A percentile compares a stretch with the other conserved stretches of the same genome.
Conservation (phyloP, 768 basidiomycete species). For the Coprinellus micaceus region DNA sequence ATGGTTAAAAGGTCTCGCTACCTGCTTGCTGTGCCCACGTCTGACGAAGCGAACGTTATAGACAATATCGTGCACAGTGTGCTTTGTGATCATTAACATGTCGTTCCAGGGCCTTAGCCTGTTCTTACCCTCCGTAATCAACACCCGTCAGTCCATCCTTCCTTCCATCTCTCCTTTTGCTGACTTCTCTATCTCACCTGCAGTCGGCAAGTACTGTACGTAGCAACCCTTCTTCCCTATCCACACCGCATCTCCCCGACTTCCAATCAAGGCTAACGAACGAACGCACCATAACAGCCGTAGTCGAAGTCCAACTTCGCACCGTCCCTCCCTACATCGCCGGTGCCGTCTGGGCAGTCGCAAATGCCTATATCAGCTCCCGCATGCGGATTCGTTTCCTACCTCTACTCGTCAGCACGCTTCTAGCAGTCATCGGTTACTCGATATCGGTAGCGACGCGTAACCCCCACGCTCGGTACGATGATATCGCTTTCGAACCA, state of each 20-base stretch:
- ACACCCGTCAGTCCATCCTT: constrained; percentile 31
- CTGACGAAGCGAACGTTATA: constrained; percentile 10
- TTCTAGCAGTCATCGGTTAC: constrained; percentile 40
- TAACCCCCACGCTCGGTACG: constrained; percentile 35
- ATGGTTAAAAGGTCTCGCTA: constrained; percentile 7
- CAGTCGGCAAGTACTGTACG: constrained; percentile 39
- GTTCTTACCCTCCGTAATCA: constrained; percentile 45
- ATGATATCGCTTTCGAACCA: not conserved
- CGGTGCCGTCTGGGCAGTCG: constrained; percentile 37
- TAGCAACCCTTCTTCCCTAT: not conserved
- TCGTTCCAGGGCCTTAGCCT: constrained; percentile 42
- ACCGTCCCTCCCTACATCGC: constrained; percentile 49
- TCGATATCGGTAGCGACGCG: constrained; percentile 39
- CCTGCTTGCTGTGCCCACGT: not conserved
- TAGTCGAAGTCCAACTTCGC: constrained; percentile 42
- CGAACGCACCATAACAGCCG: constrained; percentile 25
- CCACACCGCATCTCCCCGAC: not conserved
- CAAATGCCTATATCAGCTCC: constrained; percentile 32
- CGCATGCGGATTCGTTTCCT: constrained; percentile 33
- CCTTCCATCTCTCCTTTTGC: not conserved
- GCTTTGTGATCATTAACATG: constrained; percentile 36
- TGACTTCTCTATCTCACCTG: not conserved
- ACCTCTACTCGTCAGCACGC: constrained; percentile 29
- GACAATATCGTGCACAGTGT: constrained; percentile 28
- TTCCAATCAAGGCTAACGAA: not conserved